Evolutionary conservation across 345 rosid genomes (phyloP).

Genomic region (Erodium maritimum): DNA sequence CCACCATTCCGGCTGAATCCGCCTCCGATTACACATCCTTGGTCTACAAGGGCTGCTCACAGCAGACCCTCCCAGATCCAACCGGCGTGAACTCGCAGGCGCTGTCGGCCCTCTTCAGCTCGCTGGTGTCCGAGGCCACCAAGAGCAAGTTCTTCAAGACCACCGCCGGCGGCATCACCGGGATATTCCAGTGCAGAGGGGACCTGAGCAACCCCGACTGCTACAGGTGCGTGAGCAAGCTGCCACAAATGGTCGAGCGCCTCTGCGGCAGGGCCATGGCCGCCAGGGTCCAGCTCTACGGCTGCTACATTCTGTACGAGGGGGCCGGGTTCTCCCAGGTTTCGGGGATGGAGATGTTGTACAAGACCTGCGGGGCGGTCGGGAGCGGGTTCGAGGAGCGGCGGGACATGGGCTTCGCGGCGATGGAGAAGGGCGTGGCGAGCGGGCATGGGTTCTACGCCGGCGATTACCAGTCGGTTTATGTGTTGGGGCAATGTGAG

Average conservation of each 20-base stretch:
- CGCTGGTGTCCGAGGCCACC: slow-evolving; percentile 70
- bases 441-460: slow-evolving; percentile 12
- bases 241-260: slow-evolving; percentile 60
- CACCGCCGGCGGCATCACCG: slow-evolving; percentile 69
- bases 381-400: slow-evolving; percentile 7
- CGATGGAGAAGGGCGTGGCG: slow-evolving; percentile 10
- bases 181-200: slow-evolving; percentile 95
- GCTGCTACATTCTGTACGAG: slow-evolving; percentile 15
- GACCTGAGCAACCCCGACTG: slow-evolving; percentile 72
- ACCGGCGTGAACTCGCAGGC: slow-evolving; percentile 71
- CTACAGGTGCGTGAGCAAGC: slow-evolving; percentile 81
- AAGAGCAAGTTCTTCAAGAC: slow-evolving; percentile 76
- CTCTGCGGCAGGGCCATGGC: slow-evolving; percentile 67
- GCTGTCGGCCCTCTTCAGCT: slow-evolving; percentile 73
- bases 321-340: slow-evolving; percentile 12
- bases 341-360: slow-evolving; percentile 10
- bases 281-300: slow-evolving; percentile 43
- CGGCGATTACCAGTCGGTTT: slow-evolving; percentile 12
- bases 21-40: slow-evolving; percentile 48
- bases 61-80: slow-evolving; percentile 70
- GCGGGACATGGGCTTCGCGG: slow-evolving; percentile 13
- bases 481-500: slow-evolving; percentile 76
- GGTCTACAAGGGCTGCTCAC: slow-evolving; percentile 88
- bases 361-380: slow-evolving; percentile 13
- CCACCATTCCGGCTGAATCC: slow-evolving; percentile 31